Base-by-base conservation (phyloP, 768 basidiomycete species). In the Lanmaoa pseudosensibilis region DNA sequence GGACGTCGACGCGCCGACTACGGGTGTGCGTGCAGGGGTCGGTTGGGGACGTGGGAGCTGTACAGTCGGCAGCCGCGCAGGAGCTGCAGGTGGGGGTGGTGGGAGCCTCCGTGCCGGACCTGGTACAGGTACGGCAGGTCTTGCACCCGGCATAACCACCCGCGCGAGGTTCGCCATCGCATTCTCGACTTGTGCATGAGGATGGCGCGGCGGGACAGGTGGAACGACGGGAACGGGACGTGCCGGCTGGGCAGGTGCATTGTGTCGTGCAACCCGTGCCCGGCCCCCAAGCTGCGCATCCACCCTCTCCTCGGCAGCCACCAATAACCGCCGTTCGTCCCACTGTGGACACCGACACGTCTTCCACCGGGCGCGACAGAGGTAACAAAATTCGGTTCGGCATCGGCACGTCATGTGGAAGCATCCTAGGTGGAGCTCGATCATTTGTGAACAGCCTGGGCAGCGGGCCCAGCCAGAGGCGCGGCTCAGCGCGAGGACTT, bases 281-380 rank as follows among this genome's bases (percentile, higher is more conserved):
- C 74, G 79, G 12, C n/a, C 50, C 4, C 76, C 71, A 40, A 78
- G 55, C 30, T 66, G 70, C 11, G 68, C 65, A 36, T 79, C 74
- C 19, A 82, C 81, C 21, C 79, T 72, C 30, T 72, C 71, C 53
- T 77, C 73, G 0, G 83, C 85, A 4, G 73, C 77, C 4, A 58
- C 72, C 32, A 79, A 12, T 13, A 71, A 25, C 7, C 59, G 52
- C 4, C 27, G 33, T 61, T 88, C 88, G 21, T 88, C 86, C 86
- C 87, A 90, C 55, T 86, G 83, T 1, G 77, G 75, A 59, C 88
- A 90, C 1, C 0, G 15, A 60, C 89, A 91, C 1, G 70, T 75
- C 72, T 87, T 88, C 88, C 88, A 91, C 4, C 55, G 72, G 23
- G 62, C 78, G 74, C 77, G 49, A 75, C 83, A 77, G 74, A 83